These are phyloP conservation scores for Sugiyamaella novakii DNA, from an alignment of 1,139 yeast genomes.

Conservation along the genomic window DNA sequence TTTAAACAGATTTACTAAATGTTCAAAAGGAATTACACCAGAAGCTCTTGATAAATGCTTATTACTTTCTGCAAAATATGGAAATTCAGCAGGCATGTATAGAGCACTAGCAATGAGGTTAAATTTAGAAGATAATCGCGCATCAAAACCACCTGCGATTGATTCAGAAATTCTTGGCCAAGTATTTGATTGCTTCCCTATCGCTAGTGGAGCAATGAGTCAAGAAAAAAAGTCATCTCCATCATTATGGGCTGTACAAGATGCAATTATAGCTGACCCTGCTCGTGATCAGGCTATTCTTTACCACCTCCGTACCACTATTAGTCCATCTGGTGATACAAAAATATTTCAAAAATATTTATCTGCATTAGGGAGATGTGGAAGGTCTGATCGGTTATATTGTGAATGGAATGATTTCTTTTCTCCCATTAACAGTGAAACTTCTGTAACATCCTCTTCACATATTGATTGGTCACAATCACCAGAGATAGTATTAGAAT, in stretches of 20 bases:
- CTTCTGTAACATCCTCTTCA: background rate
- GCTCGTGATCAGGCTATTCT: slow-evolving; percentile 37
- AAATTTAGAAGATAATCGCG: slow-evolving; percentile 23
- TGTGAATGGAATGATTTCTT: slow-evolving; percentile 33
- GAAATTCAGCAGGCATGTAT: slow-evolving; percentile 39
- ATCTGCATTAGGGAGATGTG: slow-evolving; percentile 38
- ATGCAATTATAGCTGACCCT: slow-evolving; percentile 32
- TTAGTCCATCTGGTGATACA: slow-evolving; percentile 26
- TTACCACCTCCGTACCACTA: slow-evolving; percentile 32
- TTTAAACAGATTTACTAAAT: slow-evolving; percentile 33
- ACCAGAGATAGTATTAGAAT: slow-evolving; percentile 34
- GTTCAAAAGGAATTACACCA: slow-evolving; percentile 31
- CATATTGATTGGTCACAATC: slow-evolving; percentile 23
- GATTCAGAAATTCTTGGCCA: slow-evolving; percentile 26
- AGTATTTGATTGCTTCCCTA: slow-evolving; percentile 36
- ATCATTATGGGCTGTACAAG: slow-evolving; percentile 33
- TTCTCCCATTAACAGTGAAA: background rate
- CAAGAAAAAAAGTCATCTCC: slow-evolving; percentile 27
- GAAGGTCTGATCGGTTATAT: slow-evolving; percentile 29
- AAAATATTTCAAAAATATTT: slow-evolving; percentile 33
- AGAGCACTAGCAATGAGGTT: slow-evolving; percentile 35
- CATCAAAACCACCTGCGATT: slow-evolving; percentile 21
- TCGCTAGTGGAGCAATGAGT: slow-evolving; percentile 29
- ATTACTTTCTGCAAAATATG: slow-evolving; percentile 35
- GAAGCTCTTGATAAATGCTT: slow-evolving; percentile 37